These are phyloP conservation scores for Porcisia deanei DNA, from an alignment of 208 protist species.

Conservation along the genomic window DNA sequence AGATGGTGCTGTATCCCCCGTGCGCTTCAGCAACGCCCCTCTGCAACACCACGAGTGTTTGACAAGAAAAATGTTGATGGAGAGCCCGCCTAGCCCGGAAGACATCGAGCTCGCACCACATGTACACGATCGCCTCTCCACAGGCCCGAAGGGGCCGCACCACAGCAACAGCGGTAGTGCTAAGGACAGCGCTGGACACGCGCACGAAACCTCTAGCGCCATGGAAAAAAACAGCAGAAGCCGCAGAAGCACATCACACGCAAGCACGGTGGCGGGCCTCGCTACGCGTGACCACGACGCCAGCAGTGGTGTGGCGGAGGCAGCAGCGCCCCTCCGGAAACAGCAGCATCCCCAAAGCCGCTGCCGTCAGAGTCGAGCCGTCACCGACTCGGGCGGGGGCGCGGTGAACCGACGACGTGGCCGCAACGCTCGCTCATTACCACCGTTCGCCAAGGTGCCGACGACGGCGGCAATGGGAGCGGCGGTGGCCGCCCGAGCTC, in stretches of 20 bases:
- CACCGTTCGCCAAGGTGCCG: constrained; percentile 10
- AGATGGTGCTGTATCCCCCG: not conserved
- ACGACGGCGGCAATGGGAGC: constrained; percentile 8
- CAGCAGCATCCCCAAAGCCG: constrained; percentile 10
- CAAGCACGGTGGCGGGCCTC: not conserved
- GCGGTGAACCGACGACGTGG: not conserved
- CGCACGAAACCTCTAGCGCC: not conserved
- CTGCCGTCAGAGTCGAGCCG: not conserved
- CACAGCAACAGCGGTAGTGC: not conserved
- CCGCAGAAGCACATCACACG: not conserved
- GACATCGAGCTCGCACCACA: constrained; percentile 15
- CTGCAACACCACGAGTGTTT: not conserved
- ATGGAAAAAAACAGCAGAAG: too few species aligned
- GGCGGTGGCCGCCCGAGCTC: constrained; percentile 1
- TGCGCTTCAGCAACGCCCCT: not conserved
- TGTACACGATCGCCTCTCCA: not conserved
- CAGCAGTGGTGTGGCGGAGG: not conserved
- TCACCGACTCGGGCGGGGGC: not conserved
- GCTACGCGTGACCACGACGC: not conserved
- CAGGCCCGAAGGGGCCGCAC: not conserved
- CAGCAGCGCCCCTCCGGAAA: not conserved
- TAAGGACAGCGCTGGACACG: too few species aligned
- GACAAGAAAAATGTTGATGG: not conserved
- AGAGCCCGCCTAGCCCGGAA: constrained; percentile 25
- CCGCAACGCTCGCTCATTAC: constrained; percentile 4